Conservation (phyloP, 208 protist species). For the Trypanosoma vivax region DNA sequence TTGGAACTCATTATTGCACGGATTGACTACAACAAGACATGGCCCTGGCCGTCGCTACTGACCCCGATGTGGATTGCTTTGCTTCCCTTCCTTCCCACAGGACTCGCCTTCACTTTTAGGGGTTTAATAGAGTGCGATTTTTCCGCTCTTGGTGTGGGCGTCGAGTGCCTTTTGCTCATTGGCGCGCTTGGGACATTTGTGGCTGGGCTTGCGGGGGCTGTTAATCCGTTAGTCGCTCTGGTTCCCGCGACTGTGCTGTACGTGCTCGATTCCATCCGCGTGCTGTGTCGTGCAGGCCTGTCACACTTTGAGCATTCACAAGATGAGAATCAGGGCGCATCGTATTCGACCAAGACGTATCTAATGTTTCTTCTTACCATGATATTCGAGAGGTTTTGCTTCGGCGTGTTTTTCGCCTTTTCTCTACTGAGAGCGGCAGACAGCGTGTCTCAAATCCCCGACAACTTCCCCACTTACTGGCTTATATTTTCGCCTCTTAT, state of each 20-base stretch:
- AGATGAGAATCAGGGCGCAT: not conserved
- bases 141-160: conserved; percentile 14
- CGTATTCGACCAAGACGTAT: conserved; percentile 2
- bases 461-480: conserved; percentile 37
- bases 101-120: conserved; percentile 13
- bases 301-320: conserved; percentile 7
- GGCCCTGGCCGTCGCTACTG: conserved; percentile 14
- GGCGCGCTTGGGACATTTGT: conserved; percentile 22
- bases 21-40: conserved; percentile 15
- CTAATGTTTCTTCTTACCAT: conserved; percentile 10
- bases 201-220: conserved; percentile 25
- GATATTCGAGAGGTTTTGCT: conserved; percentile 33
- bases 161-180: conserved; percentile 10
- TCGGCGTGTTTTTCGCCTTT: conserved; percentile 29
- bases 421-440: conserved; percentile 23
- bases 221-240: conserved; percentile 20
- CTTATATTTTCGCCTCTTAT: conserved; percentile 48
- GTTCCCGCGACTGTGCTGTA: conserved; percentile 29
- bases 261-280: conserved; percentile 17
- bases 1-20: conserved; percentile 14
- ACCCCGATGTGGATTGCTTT: conserved; percentile 33
- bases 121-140: conserved; percentile 15
- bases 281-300: conserved; percentile 25
- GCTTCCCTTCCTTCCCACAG: conserved; percentile 21
- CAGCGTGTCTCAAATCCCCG: not conserved